Evolutionary conservation across 805 yeast species (phyloP).

Genomic region (Jamesozyma lodderae): DNA sequence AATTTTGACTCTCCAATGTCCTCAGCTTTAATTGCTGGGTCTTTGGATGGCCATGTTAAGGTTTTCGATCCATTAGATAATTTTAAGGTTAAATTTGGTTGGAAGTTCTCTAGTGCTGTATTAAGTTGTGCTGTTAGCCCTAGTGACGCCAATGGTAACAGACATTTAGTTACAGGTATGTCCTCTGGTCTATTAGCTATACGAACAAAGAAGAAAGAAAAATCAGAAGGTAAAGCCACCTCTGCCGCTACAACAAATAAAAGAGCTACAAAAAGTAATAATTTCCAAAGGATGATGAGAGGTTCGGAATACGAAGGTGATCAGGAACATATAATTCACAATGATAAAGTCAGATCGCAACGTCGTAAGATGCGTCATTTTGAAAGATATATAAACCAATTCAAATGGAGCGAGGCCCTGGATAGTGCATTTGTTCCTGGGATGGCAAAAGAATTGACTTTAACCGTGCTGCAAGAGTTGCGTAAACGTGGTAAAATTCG

Average conservation of each 20-base stretch:
- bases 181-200: constrained; percentile 83
- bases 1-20: constrained; percentile 27
- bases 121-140: constrained; percentile 87
- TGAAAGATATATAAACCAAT: constrained; percentile 76
- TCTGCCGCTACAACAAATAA: neutral
- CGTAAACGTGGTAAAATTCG: constrained; percentile 82
- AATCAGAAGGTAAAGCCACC: constrained; percentile 10
- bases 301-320: constrained; percentile 90
- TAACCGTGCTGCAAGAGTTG: constrained; percentile 78
- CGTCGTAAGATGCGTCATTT: constrained; percentile 72
- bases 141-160: constrained; percentile 33
- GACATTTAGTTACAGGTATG: constrained; percentile 88
- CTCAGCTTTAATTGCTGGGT: constrained; percentile 72
- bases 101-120: constrained; percentile 95
- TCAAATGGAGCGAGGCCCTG: constrained; percentile 88
- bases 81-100: constrained; percentile 90
- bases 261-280: constrained; percentile 35
- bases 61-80: constrained; percentile 71
- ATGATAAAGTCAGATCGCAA: constrained; percentile 44
- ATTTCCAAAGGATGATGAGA: constrained; percentile 73
- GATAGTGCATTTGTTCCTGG: constrained; percentile 80
- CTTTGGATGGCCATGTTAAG: constrained; percentile 95
- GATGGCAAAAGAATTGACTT: constrained; percentile 66
- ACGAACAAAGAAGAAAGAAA: constrained; percentile 71
- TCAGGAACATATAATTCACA: constrained; percentile 63